These are phyloP conservation scores for Agrocybe chaxingu DNA, from an alignment of 768 basidiomycete genomes.

Conservation along the genomic window DNA sequence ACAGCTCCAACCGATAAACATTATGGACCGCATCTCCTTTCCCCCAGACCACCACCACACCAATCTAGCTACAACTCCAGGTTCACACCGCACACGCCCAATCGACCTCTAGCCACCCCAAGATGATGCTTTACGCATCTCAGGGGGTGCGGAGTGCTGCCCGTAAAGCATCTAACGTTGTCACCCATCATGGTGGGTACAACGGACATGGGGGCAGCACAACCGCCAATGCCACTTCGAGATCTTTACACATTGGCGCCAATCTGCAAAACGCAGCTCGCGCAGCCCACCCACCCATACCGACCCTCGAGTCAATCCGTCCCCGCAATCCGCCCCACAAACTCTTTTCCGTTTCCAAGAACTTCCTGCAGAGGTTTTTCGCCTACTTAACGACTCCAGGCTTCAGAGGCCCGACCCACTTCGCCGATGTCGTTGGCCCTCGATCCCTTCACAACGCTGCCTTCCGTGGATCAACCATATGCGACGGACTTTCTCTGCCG, in stretches of 20 bases:
- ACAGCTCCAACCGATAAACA: slow-evolving; percentile 60
- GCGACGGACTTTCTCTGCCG: slow-evolving; percentile 54
- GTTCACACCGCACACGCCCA: slow-evolving; percentile 10
- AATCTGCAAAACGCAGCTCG: slow-evolving; percentile 26
- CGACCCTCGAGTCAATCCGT: slow-evolving; percentile 11
- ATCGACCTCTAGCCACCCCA: slow-evolving; percentile 9
- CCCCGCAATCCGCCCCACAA: slow-evolving; percentile 34
- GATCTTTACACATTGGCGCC: slow-evolving; percentile 45
- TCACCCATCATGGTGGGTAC: slow-evolving; percentile 25
- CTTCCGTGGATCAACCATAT: slow-evolving; percentile 35
- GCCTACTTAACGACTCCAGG: slow-evolving; percentile 59
- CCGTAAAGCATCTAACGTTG: slow-evolving; percentile 35
- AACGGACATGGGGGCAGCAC: slow-evolving; percentile 23
- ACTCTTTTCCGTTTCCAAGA: slow-evolving; percentile 50
- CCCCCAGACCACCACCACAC: slow-evolving; percentile 5
- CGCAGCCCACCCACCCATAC: slow-evolving; percentile 4
- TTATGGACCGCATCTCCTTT: slow-evolving; percentile 24
- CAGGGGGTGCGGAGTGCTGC: slow-evolving; percentile 37
- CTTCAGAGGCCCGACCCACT: slow-evolving; percentile 27
- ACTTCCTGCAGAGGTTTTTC: slow-evolving; percentile 53
- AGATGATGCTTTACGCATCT: slow-evolving; percentile 45
- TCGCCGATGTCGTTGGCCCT: slow-evolving; percentile 23
- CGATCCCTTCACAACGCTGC: slow-evolving; percentile 27
- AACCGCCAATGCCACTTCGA: slow-evolving; percentile 23
- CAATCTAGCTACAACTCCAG: neutral